Percentiles rank a stretch among this genome's conserved stretches.
Evolutionary conservation across 768 basidiomycete genomes (phyloP).

Genomic region (Lactifluus rugatus): DNA sequence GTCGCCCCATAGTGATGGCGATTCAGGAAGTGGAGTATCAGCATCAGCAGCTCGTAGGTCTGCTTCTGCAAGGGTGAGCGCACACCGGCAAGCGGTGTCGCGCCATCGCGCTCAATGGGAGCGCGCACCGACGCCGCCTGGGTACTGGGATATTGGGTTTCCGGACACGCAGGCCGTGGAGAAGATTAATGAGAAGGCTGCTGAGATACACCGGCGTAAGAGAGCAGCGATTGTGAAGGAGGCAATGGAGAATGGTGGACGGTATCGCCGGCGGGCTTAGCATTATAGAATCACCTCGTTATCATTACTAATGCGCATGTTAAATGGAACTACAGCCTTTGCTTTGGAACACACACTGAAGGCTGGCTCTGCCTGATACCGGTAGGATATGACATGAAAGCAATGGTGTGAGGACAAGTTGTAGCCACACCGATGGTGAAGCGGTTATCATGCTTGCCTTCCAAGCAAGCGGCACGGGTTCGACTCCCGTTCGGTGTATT

Average conservation of each 20-base stretch:
- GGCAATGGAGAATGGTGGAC: conserved; percentile 26
- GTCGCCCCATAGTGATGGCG: not conserved
- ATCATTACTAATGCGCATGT: not conserved
- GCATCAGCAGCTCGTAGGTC: not conserved
- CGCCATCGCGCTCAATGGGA: conserved; percentile 66
- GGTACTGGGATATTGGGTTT: conserved; percentile 87
- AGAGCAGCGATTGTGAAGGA: conserved; percentile 48
- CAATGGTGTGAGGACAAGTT: not conserved
- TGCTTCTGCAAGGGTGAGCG: conserved; percentile 28
- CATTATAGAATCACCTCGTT: not conserved
- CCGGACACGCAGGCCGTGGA: conserved; percentile 75
- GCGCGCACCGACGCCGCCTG: conserved; percentile 66
- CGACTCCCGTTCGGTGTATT: conserved; percentile 24
- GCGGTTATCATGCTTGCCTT: conserved; percentile 30
- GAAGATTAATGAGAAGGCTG: conserved; percentile 65
- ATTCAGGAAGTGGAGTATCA: not conserved
- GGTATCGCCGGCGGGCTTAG: conserved; percentile 5
- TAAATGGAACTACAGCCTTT: too few relatives aligned
- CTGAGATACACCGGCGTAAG: conserved; percentile 63
- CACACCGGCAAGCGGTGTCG: conserved; percentile 64
- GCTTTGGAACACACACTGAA: too few relatives aligned
- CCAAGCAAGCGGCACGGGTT: conserved; percentile 28
- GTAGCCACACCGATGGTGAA: conserved; percentile 21
- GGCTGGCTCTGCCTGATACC: too few relatives aligned
- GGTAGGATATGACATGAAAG: too few relatives aligned